These are phyloP conservation scores for Geosmithia flava DNA, from an alignment of 2,329 filamentous ascomycete genomes.

Conservation along the genomic window DNA sequence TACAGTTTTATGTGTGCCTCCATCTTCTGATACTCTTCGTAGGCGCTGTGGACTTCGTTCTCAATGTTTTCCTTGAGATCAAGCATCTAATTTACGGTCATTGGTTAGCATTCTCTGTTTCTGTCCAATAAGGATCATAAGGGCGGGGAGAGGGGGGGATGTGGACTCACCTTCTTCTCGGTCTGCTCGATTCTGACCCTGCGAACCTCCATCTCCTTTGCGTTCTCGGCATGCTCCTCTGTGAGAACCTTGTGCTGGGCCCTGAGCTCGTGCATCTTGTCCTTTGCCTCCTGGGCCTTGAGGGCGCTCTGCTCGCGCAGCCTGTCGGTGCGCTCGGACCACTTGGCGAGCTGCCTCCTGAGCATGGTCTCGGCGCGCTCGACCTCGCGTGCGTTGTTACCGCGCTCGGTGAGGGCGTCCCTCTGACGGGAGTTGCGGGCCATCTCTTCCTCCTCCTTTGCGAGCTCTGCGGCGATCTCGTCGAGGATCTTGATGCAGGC, in stretches of 20 bases:
- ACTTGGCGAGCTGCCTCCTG: constrained; percentile 72
- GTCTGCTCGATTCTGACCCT: constrained; percentile 94
- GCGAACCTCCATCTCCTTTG: constrained; percentile 82
- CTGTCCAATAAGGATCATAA: too few species aligned
- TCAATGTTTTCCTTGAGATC: constrained; percentile 97
- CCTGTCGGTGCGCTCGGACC: constrained; percentile 76
- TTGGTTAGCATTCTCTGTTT: background rate
- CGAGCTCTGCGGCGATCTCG: constrained; percentile 72
- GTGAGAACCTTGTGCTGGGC: constrained; percentile 68
- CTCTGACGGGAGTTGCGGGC: constrained; percentile 67
- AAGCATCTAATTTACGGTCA: constrained; percentile 56
- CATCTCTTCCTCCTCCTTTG: constrained; percentile 86
- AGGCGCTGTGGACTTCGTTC: constrained; percentile 77
- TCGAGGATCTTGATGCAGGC: constrained; percentile 82
- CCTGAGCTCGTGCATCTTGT: constrained; percentile 82
- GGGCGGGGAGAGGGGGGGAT: background rate
- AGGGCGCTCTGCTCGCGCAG: constrained; percentile 68
- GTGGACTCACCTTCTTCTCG: constrained; percentile 84
- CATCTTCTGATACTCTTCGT: constrained; percentile 95
- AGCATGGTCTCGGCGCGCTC: constrained; percentile 79
- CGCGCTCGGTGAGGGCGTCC: constrained; percentile 77
- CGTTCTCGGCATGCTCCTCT: constrained; percentile 76
- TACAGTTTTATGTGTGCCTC: constrained; percentile 95
- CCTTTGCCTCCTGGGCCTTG: constrained; percentile 70
- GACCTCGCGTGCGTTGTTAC: constrained; percentile 82